Conservation (phyloP, 306 rosid genomes). For the Prunus fruticosa region DNA sequence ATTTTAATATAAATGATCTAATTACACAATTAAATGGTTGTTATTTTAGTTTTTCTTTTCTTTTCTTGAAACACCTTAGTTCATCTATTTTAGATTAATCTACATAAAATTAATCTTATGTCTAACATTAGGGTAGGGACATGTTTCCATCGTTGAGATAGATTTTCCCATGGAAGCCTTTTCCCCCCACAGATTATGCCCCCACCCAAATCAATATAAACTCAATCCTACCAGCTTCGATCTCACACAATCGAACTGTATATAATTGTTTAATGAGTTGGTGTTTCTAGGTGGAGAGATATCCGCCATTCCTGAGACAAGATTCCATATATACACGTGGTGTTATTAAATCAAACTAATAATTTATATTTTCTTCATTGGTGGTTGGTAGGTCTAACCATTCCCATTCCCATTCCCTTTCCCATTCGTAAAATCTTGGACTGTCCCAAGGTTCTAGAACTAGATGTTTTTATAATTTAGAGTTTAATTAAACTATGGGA, state of each 20-base stretch:
- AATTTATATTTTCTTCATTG: neutral
- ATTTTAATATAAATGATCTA: too few species aligned
- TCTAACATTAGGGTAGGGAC: neutral
- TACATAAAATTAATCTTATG: too few species aligned
- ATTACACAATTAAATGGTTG: too few species aligned
- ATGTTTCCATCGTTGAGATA: neutral
- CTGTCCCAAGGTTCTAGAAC: slow-evolving; percentile 17
- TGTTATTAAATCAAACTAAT: slow-evolving; percentile 7
- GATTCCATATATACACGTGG: slow-evolving; percentile 13
- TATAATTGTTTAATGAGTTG: neutral
- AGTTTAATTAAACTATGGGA: neutral
- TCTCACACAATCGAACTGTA: neutral
- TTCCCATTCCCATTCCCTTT: slow-evolving; percentile 2
- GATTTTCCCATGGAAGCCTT: neutral
- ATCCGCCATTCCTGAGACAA: slow-evolving; percentile 23
- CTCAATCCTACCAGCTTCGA: slow-evolving; percentile 16
- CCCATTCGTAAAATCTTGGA: neutral
- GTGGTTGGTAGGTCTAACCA: slow-evolving; percentile 33
- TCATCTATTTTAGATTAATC: too few species aligned
- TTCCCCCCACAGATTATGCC: neutral
- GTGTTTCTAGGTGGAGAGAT: slow-evolving; percentile 14
- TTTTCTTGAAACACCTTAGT: too few species aligned
- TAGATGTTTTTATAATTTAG: neutral
- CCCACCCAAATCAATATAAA: neutral
- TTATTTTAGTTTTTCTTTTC: too few species aligned